Base-by-base conservation (phyloP, 768 basidiomycete species). In the Glaciozyma martinii region DNA sequence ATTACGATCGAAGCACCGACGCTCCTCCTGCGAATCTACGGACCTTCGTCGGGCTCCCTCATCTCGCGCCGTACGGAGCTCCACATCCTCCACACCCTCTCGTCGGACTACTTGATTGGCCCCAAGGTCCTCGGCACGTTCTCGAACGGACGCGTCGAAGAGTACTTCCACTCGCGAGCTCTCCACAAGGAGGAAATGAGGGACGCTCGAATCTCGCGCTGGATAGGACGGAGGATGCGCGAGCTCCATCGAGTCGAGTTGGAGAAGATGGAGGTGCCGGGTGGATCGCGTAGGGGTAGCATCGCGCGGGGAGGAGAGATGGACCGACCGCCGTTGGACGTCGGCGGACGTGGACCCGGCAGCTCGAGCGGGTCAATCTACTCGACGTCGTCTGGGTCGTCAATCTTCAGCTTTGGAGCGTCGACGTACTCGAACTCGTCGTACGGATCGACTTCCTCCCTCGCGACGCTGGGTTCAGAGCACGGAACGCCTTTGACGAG, bases 111-210 rank as follows among this genome's bases (percentile, higher is more conserved):
- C 77, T 82, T 82, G 70, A 88, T 99, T 57, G 94, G 92, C 18
- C 92, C 95, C 32, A 83, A 85, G 68, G 84, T 99, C 30, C 90
- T 89, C 74, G 95, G 95, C 53, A 97, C 93, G 2, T 98, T 98
- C 77, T 82, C 84, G 70, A 99, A 98, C 76, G 95, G 95, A 43
- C 86, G 95, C 29, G 79, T 98, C 53, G 95, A 98, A 78, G 87
- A 99, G 76, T 95, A 89, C 77, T 97, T 97, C 75, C 84, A 92
- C 66, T 90, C 90, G 21, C 81, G 84, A 42, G 86, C 91, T 3
- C 80, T 98, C 54, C 86, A 84, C 1, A 80, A 88, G 18, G 76
- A 81, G 49, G 90, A 95, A 74, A 80, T 99, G 67, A 83, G 90
- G 56, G 84, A 90, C 71, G 83, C 84, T 21, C 76, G 78, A 65